These are phyloP conservation scores for Mycena indigotica DNA, from an alignment of 768 basidiomycete genomes.

Conservation along the genomic window DNA sequence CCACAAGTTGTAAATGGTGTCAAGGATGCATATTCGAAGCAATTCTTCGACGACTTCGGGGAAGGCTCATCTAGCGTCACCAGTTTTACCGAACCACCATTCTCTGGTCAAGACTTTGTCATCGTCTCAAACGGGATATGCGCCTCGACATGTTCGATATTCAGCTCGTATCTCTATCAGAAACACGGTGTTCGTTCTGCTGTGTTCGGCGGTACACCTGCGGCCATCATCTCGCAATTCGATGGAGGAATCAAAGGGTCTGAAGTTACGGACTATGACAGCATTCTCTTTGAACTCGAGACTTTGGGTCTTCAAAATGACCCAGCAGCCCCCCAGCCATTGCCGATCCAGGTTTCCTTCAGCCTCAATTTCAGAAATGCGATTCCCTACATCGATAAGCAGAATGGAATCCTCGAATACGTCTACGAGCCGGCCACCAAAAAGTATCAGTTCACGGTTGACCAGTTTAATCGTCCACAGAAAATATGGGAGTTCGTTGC, in stretches of 20 bases:
- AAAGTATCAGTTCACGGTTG: conserved; percentile 21
- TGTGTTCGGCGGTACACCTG: conserved; percentile 20
- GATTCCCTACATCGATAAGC: conserved; percentile 19
- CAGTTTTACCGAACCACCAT: conserved; percentile 19
- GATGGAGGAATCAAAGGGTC: conserved; percentile 22
- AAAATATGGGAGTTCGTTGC: conserved; percentile 21
- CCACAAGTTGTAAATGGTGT: conserved; percentile 22
- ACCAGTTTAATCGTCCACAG: conserved; percentile 16
- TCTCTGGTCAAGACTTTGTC: conserved; percentile 17
- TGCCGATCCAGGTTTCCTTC: conserved; percentile 13
- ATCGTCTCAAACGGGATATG: conserved; percentile 18
- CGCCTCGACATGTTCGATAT: conserved; percentile 18
- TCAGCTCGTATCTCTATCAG: conserved; percentile 19
- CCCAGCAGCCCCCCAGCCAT: conserved; percentile 21
- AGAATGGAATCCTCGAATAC: conserved; percentile 22
- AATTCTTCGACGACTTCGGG: conserved; percentile 22
- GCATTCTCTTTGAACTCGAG: conserved; percentile 11
- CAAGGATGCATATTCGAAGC: conserved; percentile 18
- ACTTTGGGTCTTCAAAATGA: conserved; percentile 15
- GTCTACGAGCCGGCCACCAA: conserved; percentile 22
- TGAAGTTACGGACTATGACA: conserved; percentile 19
- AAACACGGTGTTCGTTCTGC: conserved; percentile 21
- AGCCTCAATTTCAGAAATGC: conserved; percentile 21
- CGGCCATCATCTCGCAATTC: conserved; percentile 13
- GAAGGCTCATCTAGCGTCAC: conserved; percentile 13